These are phyloP conservation scores for Hypoxylon lienhwacheense DNA, from an alignment of 495 filamentous ascomycete genomes.

Conservation along the genomic window DNA sequence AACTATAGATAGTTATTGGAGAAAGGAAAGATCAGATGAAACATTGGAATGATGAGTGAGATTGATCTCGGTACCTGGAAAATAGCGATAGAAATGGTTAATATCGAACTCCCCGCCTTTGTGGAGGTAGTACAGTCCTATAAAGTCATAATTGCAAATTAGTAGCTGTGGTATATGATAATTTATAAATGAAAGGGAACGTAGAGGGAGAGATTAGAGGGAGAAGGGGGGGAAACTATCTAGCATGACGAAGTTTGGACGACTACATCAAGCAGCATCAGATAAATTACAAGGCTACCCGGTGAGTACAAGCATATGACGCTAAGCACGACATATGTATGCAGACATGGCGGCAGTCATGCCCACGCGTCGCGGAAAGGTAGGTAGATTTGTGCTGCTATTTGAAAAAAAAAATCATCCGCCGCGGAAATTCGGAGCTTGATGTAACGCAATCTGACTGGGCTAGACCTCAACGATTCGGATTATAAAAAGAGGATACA, in stretches of 20 bases:
- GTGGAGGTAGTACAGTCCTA: constrained; percentile 7
- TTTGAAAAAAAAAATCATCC: constrained; percentile 6
- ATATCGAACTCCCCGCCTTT: constrained; percentile 6
- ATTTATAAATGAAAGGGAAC: constrained; percentile 21
- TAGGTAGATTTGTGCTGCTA: constrained; percentile 3
- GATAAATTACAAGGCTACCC: constrained; percentile 31
- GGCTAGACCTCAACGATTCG: constrained; percentile 10
- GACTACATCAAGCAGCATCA: constrained; percentile 26
- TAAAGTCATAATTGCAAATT: neutral
- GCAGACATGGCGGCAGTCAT: constrained; percentile 2
- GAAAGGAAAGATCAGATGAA: neutral
- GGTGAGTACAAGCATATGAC: constrained; percentile 16
- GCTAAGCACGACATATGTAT: constrained; percentile 29
- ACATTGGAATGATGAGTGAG: constrained; percentile 2
- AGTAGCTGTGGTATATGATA: neutral
- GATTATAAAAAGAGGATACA: constrained; percentile 4
- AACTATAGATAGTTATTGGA: no score
- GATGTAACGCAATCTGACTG: constrained; percentile 4
- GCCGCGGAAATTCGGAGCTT: constrained; percentile 21
- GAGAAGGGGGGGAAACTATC: constrained; percentile 9
- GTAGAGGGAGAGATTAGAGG: constrained; percentile 2
- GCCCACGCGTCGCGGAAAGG: constrained; percentile 12
- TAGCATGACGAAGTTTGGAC: constrained; percentile 30
- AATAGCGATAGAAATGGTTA: neutral
- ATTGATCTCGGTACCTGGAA: constrained; percentile 26